Evolutionary conservation across 805 yeast species (phyloP), one percentile per base, ranked within the genome.

Genomic region (Wickerhamomyces chambardii): DNA sequence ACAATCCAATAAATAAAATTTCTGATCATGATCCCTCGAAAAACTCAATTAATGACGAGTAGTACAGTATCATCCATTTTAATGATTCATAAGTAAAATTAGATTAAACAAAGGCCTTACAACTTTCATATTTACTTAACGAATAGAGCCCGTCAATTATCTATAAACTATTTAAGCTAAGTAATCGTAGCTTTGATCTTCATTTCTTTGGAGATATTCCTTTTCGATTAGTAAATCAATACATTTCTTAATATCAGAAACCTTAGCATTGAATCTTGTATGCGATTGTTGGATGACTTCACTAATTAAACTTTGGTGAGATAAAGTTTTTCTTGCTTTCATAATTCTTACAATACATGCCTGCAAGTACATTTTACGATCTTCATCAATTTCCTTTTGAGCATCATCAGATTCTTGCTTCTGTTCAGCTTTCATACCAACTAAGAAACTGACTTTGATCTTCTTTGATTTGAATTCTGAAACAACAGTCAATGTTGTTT

Each of bases 291-390:
- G 82, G 48, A 85, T 78, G 29, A 89, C 90, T 56, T 90, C 97
- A 47, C 82, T 84, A 29, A 87, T 78, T 49, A 90, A 69, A 36
- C 78, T 79, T 33, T 79, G 82, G 54, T 89, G 97, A 44, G 75
- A 75, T 48, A 85, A 65, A 30, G 68, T 69, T 56, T 87, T 84
- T 52, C 96, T 73, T 1, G 96, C 89, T 64, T 90, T 90, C 97
- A 90, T 92, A 52, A 90, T 84, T 50, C 98, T 73, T 28, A 90
- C 97, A 59, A 92, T 86, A 51, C 95, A 84, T 2, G 97, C 96
- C 52, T 86, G 84, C 48, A 92, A 66, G 61, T 79, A 80, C 52
- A 83, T 77, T 59, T 81, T 82, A 53, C 96, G 74, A 41, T 87
- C 87, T 50, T 86, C 92, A 48, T 80, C 86, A 33, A 90, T 76